Base-by-base conservation (phyloP, 139 green algal species). In the Micractinium sp. region DNA sequence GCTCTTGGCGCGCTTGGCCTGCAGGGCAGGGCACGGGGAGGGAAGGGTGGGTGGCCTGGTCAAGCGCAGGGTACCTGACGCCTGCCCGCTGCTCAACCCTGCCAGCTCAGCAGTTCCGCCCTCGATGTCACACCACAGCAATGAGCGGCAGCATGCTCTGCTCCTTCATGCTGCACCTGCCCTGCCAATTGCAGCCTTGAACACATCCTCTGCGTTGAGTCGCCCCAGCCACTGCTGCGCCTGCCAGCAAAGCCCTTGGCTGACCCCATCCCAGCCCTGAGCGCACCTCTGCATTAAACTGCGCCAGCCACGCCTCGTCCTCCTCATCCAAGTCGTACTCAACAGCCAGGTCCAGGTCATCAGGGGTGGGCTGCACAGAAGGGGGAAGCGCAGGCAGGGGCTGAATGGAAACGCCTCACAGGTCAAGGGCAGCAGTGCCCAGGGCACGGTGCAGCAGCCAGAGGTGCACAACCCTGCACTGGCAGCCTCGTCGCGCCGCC, bases 311-410 rank as follows among this genome's bases (percentile, higher is more conserved):
- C 81, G 96, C 93, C 91, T 98, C 96, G 85, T 99, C 98, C 39
- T 99, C 97, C 25, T 97, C 93, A 86, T 99, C 98, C 81, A 99
- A 90, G 88, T 99, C 98, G 89, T 99, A 99, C 92, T 99, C 98
- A 33, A 98, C 93, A 29, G 83, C 75, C 23, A 91, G 67, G 29
- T 94, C 92, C 60, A 92, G 79, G 13, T 94, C 92, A 78, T 94
- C 91, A 20, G 87, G 87, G 23, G 87, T 93, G 60, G 91, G 91
- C 41, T 93, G 87, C 82, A 89, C 89, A 95, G 63, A 82, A 94
- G 93, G 85, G 47, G 47, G 47, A 9, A 56, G 47, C 9, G 47
- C 47, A 56, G 47, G 47, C 47, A 56, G 47, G 47, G 47, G 47
- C 47, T 56, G 47, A 56, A 9, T 16, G 47, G 7, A 9, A 5